Evolutionary conservation across 352 stramenopile genomes (phyloP).

Genomic region (Globisporangium sylvaticum): DNA sequence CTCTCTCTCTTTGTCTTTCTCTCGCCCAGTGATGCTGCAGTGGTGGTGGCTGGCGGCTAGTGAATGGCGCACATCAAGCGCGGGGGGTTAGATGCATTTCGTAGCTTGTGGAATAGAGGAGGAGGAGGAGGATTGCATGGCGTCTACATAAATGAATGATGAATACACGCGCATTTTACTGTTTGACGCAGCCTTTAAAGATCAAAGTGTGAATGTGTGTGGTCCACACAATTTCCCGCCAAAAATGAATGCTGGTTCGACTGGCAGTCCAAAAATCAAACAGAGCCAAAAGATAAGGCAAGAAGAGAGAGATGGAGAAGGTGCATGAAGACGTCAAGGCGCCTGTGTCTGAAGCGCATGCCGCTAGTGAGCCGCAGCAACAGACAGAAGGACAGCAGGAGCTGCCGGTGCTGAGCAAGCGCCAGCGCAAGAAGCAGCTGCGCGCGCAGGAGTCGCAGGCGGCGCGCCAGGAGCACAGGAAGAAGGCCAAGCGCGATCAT

Average conservation of each 20-base stretch:
- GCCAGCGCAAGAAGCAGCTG: slow-evolving; percentile 44
- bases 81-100: neutral
- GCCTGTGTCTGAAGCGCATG: neutral
- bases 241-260: neutral
- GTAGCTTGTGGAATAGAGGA: neutral
- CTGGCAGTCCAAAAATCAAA: neutral
- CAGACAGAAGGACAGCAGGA: neutral
- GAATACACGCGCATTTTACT: neutral
- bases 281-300: neutral
- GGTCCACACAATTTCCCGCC: neutral
- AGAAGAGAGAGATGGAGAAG: neutral
- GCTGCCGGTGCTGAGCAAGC: slow-evolving; percentile 24
- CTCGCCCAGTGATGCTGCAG: neutral
- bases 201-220: neutral
- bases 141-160: neutral
- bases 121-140: neutral
- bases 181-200: neutral
- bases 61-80: neutral
- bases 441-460: slow-evolving; percentile 18
- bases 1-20: neutral
- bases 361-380: neutral
- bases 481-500: slow-evolving; percentile 22
- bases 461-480: slow-evolving; percentile 15
- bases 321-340: neutral
- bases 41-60: neutral